phyloP scores from a whole-genome alignment of 73 alveolate species.

The Paramecium sonneborni region DNA sequence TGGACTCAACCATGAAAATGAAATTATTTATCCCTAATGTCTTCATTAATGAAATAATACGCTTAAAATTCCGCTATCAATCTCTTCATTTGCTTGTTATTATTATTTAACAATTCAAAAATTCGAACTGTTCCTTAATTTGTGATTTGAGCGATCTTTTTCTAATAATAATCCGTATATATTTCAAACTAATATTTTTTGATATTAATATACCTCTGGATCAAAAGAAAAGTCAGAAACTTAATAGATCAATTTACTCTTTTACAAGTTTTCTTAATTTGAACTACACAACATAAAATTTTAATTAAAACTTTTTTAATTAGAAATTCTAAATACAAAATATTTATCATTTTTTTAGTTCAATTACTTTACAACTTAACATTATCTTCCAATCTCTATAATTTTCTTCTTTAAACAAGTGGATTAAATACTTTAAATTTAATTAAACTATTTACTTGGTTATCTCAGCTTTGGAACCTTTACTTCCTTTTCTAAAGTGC shows the following conservation, averaged over 20 bases:
- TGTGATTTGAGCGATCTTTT: not conserved
- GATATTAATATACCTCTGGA: too few relatives aligned
- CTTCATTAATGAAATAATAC: conserved; percentile 14
- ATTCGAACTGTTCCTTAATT: not conserved
- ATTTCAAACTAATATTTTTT: not conserved
- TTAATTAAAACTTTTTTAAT: not conserved
- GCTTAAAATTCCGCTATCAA: not conserved
- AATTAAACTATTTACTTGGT: not conserved
- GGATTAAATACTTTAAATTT: not conserved
- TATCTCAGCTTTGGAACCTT: conserved; percentile 5
- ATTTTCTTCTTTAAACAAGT: not conserved
- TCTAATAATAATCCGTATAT: not conserved
- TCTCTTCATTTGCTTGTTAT: not conserved
- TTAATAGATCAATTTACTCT: too few relatives aligned
- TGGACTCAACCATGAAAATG: conserved; percentile 14
- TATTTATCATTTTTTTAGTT: too few relatives aligned
- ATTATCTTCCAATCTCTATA: not conserved
- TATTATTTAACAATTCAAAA: not conserved
- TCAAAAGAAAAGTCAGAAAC: too few relatives aligned
- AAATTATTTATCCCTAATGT: not conserved
- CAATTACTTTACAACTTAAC: too few relatives aligned
- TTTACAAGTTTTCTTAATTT: too few relatives aligned
- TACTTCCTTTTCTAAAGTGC: not conserved
- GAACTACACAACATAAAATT: too few relatives aligned
- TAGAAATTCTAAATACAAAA: too few relatives aligned